Evolutionary conservation across 352 stramenopile species (phyloP).

Genomic region (Thalassiosira hispida): DNA sequence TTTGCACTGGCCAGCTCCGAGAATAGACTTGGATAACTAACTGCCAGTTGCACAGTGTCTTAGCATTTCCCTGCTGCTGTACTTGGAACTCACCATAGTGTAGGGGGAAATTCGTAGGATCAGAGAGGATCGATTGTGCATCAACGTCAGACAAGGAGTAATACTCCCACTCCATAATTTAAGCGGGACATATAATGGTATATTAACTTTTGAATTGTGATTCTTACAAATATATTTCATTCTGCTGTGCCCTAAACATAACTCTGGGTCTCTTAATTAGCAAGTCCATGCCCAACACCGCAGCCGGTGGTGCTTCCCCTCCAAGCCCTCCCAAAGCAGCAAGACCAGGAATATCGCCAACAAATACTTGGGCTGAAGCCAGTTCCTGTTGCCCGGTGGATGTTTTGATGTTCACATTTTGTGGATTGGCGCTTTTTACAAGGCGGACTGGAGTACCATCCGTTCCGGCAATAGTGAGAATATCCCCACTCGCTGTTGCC

Average conservation of each 20-base stretch:
- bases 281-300: conserved; percentile 80
- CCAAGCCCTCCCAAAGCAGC: conserved; percentile 68
- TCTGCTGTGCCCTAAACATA: conserved; percentile 59
- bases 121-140: no score
- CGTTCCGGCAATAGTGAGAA: conserved; percentile 61
- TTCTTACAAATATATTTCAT: conserved; percentile 77
- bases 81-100: no score
- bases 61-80: no score
- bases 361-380: conserved; percentile 49
- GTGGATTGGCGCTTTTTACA: conserved; percentile 46
- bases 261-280: conserved; percentile 56
- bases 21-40: no score
- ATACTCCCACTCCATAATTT: no score
- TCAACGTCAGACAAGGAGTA: no score
- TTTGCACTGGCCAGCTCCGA: no score
- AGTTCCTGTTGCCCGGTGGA: conserved; percentile 35
- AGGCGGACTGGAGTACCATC: conserved; percentile 61
- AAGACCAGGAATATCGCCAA: conserved; percentile 77
- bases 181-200: no score
- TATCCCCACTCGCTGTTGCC: conserved; percentile 56
- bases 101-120: no score
- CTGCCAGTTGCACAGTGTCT: no score
- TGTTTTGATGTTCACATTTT: conserved; percentile 36
- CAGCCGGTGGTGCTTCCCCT: conserved; percentile 65
- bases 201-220: no score